Percentiles rank a stretch among this genome's conserved stretches.
Conservation (phyloP, 2,329 filamentous ascomycete species). For the Calonectria multiphialidica region DNA sequence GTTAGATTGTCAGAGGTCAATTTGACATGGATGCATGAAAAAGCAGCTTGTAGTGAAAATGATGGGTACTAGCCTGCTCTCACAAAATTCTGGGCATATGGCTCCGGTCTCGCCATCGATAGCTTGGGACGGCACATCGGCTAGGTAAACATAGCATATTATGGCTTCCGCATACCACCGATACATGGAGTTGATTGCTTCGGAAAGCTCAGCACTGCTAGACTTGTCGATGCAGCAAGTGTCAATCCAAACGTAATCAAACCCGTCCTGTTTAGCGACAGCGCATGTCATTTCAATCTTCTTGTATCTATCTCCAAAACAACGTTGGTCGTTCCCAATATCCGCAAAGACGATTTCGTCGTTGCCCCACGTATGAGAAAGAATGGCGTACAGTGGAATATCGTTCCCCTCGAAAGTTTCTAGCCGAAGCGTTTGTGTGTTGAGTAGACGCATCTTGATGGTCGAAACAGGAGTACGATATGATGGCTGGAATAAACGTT, state of each 20-base stretch:
- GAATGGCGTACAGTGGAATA: slow-evolving; percentile 19
- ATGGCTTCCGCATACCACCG: slow-evolving; percentile 43
- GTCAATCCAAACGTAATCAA: slow-evolving; percentile 29
- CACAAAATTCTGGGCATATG: background rate
- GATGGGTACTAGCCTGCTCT: background rate
- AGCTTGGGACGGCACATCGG: background rate
- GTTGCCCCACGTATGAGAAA: slow-evolving; percentile 24
- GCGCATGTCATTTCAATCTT: slow-evolving; percentile 20
- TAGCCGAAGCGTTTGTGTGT: slow-evolving; percentile 4
- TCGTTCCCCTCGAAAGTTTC: slow-evolving; percentile 8
- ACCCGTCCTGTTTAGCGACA: background rate
- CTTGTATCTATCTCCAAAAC: background rate
- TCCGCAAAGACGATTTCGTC: slow-evolving; percentile 19
- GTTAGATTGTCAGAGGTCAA: background rate
- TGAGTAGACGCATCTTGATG: slow-evolving; percentile 17
- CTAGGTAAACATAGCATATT: background rate
- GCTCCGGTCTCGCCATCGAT: background rate
- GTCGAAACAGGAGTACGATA: too few species aligned
- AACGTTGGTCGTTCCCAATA: background rate
- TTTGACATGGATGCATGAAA: slow-evolving; percentile 10
- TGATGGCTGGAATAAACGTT: too few species aligned
- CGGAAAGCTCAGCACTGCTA: slow-evolving; percentile 30
- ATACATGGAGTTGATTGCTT: slow-evolving; percentile 36
- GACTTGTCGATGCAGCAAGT: slow-evolving; percentile 34
- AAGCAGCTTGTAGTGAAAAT: background rate